Evolutionary conservation across 2,329 filamentous ascomycete genomes (phyloP).

Genomic region (Fusarium albidum): DNA sequence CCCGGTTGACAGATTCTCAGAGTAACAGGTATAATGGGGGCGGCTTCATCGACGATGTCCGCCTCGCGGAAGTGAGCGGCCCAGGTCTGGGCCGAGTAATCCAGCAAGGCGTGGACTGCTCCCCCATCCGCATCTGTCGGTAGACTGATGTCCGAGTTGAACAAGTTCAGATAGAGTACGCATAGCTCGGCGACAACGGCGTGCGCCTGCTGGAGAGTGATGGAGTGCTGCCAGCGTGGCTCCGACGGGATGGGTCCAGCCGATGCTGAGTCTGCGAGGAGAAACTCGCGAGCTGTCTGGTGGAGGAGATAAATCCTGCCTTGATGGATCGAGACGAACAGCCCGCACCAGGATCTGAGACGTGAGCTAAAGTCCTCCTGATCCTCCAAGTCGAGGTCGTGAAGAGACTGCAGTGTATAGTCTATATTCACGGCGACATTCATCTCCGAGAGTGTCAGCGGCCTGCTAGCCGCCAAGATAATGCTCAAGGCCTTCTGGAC

Average conservation of each 20-base stretch:
- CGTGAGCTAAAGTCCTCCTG: slow-evolving; percentile 24
- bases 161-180: too few species aligned
- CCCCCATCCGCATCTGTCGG: too few species aligned
- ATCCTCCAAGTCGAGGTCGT: slow-evolving; percentile 36
- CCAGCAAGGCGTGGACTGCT: too few species aligned
- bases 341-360: slow-evolving; percentile 38
- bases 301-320: slow-evolving; percentile 43
- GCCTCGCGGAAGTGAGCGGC: too few species aligned
- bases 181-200: too few species aligned
- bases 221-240: too few species aligned
- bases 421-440: slow-evolving; percentile 38
- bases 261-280: slow-evolving; percentile 27
- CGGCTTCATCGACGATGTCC: too few species aligned
- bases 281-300: slow-evolving; percentile 45
- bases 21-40: too few species aligned
- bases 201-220: too few species aligned
- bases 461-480: slow-evolving; percentile 39
- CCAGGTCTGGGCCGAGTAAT: too few species aligned
- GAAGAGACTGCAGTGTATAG: slow-evolving; percentile 8
- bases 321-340: slow-evolving; percentile 41
- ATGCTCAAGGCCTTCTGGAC: slow-evolving; percentile 36
- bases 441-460: slow-evolving; percentile 41
- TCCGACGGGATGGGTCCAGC: not conserved
- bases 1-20: too few species aligned
- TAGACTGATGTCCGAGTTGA: too few species aligned